Base-by-base conservation (phyloP, 257 asterid species). In the Fraxinus anomala region DNA sequence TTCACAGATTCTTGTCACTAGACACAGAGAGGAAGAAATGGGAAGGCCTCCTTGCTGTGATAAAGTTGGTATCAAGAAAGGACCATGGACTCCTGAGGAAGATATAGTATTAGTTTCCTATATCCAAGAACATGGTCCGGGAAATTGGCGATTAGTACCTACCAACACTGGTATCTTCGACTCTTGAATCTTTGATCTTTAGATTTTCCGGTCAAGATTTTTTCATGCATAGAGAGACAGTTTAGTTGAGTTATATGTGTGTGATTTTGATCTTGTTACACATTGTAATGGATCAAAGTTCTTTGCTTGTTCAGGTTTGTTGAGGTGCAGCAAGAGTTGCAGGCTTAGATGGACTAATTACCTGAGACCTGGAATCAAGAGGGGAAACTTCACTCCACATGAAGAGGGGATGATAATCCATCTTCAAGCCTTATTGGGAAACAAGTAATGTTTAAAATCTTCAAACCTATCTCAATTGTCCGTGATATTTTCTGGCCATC, bases 311-410 rank as follows among this genome's bases (percentile, higher is more conserved):
- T 0, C 51, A 94, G 99, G 99, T 0, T 82, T 92, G 88, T 40
- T 91, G 93, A 91, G 99, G 80, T 94, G 99, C 89, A 94, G 99
- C 93, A 94, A 94, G 89, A 94, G 99, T 79, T 94, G 99, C 83
- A 88, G 98, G 78, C 91, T 94, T 10, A 85, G 99, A 72, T 94
- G 99, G 99, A 94, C 99, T 24, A 94, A 94, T 82, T 94, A 94
- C 81, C 80, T 94, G 54, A 88, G 98, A 74, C 99, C 99, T 11
- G 99, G 99, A 79, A 94, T 94, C 89, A 94, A 94, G 80, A 92
- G 98, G 79, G 99, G 99, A 0, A 94, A 92, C 85, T 94, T 94
- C 82, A 94, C 99, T 39, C 88, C 98, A 59, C 97, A 94, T 84
- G 99, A 94, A 84, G 97, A 94, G 85, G 99, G 98, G 83, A 92